phyloP scores from a whole-genome alignment of 768 basidiomycete genomes.

The Tylopilus intermedius region DNA sequence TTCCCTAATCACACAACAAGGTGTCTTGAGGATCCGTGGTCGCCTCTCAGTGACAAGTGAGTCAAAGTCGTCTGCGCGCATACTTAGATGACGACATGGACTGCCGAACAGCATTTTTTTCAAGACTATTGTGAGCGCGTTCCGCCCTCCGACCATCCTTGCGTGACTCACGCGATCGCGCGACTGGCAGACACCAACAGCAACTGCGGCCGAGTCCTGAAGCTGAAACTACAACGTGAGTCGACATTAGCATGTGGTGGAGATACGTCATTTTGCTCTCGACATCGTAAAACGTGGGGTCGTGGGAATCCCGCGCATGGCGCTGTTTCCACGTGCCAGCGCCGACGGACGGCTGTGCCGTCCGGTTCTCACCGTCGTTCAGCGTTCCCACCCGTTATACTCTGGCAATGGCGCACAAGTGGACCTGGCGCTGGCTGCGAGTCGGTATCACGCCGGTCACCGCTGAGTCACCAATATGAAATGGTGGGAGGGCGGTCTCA shows the following conservation, averaged over 20 bases:
- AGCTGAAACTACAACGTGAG: conserved; percentile 19
- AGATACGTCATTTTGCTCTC: conserved; percentile 28
- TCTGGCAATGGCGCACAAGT: neutral
- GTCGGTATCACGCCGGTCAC: conserved; percentile 16
- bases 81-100: conserved; percentile 1
- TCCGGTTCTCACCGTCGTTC: too few relatives aligned
- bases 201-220: neutral
- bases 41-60: conserved; percentile 15
- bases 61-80: conserved; percentile 4
- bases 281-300: conserved; percentile 39
- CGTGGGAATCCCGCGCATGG: conserved; percentile 29
- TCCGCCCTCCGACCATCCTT: neutral
- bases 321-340: conserved; percentile 17
- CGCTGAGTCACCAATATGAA: conserved; percentile 14
- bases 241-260: conserved; percentile 4
- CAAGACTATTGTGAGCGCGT: conserved; percentile 14
- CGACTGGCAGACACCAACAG: conserved; percentile 7
- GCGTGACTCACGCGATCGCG: conserved; percentile 2
- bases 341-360: neutral
- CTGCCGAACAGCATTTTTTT: conserved; percentile 7
- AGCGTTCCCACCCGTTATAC: neutral
- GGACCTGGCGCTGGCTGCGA: conserved; percentile 10
- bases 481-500: conserved; percentile 10
- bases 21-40: conserved; percentile 11
- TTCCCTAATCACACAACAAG: conserved; percentile 19